Evolutionary conservation across 177 flowering plant species (phyloP), one percentile per base, ranked within the genome.

Genomic region (Tripterygium wilfordii): DNA sequence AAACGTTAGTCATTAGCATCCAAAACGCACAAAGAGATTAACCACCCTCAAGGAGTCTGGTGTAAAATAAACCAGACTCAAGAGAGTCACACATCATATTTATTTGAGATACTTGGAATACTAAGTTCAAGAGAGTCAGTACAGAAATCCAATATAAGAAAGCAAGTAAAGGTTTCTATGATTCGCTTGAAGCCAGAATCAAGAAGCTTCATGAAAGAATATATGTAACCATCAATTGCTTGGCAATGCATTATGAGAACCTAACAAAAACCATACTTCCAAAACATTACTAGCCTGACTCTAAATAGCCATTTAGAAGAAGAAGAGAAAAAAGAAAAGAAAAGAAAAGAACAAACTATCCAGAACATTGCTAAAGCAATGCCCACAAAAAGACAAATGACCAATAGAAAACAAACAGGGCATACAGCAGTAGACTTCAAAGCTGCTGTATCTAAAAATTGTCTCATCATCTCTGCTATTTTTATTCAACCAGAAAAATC

Each of bases 401-500:
- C 46, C 51, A 48, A 54, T 24, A 29, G 29, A 58, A 63, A 42
- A 50, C 58, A 39, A 43, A 58, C 25, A 45, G 38, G 48, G 49
- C 23, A 54, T 18, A 5, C 4, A 21, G 48, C 42, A 52, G 39
- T 69, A 26, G 18, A 45, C 38, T 54, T 49, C 43, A 36, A 66
- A 63, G 57, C 58, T 60, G 67, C 56, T 23, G 56, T 62, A 62
- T 63, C 41, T 51, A 54, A 33, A 60, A 42, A 47, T 49, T n/a
- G 45, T 53, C 69, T 57, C 69, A 53, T 46, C 56, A 45, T 57
- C 62, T 64, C 63, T 61, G 65, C 78, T 56, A 60, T 61, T 36
- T 51, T 73, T 73, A 71, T 71, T 74, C 71, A 45, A 48, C 60
- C 35, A 61, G 44, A 48, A 60, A 64, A 64, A 27, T 36, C 48